Evolutionary conservation across 495 filamentous ascomycete genomes (phyloP).

Genomic region (Pseudoneurospora amorphoporcata): DNA sequence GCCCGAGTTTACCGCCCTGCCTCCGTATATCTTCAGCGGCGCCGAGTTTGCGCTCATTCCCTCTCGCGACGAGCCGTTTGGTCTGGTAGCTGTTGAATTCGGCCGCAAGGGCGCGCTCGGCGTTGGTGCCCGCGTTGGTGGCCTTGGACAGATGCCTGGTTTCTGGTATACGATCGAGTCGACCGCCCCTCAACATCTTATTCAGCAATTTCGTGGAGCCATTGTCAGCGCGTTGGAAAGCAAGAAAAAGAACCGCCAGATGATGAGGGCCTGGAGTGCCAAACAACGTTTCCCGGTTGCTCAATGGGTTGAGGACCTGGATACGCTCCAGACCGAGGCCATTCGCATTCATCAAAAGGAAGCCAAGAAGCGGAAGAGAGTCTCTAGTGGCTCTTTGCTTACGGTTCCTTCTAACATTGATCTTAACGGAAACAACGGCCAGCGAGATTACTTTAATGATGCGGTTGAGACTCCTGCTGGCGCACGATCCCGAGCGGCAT

Average conservation of each 20-base stretch:
- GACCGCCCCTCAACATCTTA: conserved; percentile 53
- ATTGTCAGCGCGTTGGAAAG: conserved; percentile 56
- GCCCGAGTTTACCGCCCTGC: conserved; percentile 62
- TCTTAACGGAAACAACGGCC: not conserved
- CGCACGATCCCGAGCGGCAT: conserved; percentile 8
- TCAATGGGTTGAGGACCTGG: conserved; percentile 53
- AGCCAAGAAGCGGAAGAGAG: conserved; percentile 4
- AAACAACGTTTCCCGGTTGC: conserved; percentile 66
- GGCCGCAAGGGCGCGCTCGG: conserved; percentile 67
- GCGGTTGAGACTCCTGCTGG: conserved; percentile 3
- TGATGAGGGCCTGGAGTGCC: conserved; percentile 66
- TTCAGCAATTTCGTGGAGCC: conserved; percentile 61
- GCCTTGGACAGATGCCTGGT: conserved; percentile 66
- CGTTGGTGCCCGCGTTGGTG: conserved; percentile 56
- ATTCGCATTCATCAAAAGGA: conserved; percentile 20
- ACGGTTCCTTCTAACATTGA: conserved; percentile 12
- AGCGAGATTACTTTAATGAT: conserved; percentile 10
- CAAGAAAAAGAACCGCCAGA: conserved; percentile 44
- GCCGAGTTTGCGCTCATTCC: conserved; percentile 71
- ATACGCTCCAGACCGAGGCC: conserved; percentile 48
- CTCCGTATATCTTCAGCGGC: conserved; percentile 62
- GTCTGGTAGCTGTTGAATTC: conserved; percentile 70
- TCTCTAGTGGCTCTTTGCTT: conserved; percentile 6
- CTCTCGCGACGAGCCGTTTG: conserved; percentile 68
- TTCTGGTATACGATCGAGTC: conserved; percentile 62